phyloP scores from a whole-genome alignment of 352 stramenopile species.

The Elongisporangium undulatum region DNA sequence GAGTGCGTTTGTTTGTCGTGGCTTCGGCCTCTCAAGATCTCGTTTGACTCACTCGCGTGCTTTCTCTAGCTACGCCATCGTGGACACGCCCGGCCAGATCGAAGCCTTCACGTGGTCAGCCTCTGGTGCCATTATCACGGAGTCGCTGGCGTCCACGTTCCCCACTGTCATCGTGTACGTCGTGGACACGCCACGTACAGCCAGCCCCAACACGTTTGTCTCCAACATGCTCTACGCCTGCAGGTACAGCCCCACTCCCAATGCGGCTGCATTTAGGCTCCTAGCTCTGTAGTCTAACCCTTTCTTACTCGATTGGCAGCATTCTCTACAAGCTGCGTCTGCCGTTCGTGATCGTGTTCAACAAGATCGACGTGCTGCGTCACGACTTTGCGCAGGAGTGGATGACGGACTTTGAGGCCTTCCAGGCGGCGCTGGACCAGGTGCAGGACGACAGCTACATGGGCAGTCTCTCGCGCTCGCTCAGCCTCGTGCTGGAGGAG shows the following conservation, averaged over 20 bases:
- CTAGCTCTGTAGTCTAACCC: constrained; percentile 1
- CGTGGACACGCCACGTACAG: constrained; percentile 96
- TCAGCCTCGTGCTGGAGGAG: constrained; percentile 84
- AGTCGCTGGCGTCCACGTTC: constrained; percentile 95
- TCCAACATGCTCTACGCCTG: constrained; percentile 99
- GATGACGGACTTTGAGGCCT: constrained; percentile 99
- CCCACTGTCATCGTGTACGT: constrained; percentile 98
- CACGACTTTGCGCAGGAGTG: constrained; percentile 96
- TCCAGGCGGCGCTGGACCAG: constrained; percentile 95
- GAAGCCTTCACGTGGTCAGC: constrained; percentile 99
- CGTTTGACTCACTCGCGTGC: neutral
- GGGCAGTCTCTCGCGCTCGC: constrained; percentile 87
- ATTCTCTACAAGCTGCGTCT: constrained; percentile 98
- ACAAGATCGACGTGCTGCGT: constrained; percentile 96
- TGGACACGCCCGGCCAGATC: constrained; percentile 99
- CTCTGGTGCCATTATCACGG: constrained; percentile 97
- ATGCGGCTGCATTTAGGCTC: neutral
- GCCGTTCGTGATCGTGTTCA: constrained; percentile 97
- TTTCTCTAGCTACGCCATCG: constrained; percentile 89
- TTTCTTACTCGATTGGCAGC: constrained; percentile 7
- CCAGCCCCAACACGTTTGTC: constrained; percentile 99
- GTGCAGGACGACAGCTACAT: constrained; percentile 91
- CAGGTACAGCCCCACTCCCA: constrained; percentile 26
- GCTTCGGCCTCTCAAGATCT: neutral
- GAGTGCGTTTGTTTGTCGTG: constrained; percentile 46